Evolutionary conservation across 2,329 filamentous ascomycete genomes (phyloP), one percentile per base, ranked within the genome.

Genomic region (Botrytis byssoidea): DNA sequence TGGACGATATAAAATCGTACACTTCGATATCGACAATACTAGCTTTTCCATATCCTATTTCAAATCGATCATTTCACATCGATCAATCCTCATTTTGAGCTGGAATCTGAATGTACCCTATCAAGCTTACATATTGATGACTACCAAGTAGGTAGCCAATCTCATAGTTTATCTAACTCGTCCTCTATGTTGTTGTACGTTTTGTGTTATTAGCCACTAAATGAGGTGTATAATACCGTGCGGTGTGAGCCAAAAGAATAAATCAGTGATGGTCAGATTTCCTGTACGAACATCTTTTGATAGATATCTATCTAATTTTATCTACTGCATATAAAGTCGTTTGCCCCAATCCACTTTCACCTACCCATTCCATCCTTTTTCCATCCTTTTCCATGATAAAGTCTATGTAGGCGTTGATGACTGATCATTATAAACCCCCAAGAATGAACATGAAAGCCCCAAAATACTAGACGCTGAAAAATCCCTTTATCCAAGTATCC

Each of bases 381-480:
- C 25, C 66, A 7, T 42, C 25, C 35, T n/a, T 66, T 42, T 37
- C 37, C n/a, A 18, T 59, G 29, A 18, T 32, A 59, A 12, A 69
- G n/a, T 57, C 48, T 20, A 42, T 25, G n/a, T 37, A 69, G 37
- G 37, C 66, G n/a, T 69, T 32, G n/a, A 57, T 55, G 25, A 42
- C 40, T 69, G 48, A 57, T 57, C 66, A 69, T 69, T 37, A 57
- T 69, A 57, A 69, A 51, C 1, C 18, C 18, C 37, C 37, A n/a
- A 55, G 25, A n/a, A 57, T 42, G n/a, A 32, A 57, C 16, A 44
- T 57, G 51, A 69, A 57, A 69, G 40, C 20, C 25, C 51, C 51
- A 57, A 57, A 59, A 69, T 42, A 42, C 51, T 25, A 55, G 48
- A 51, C 66, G 18, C 20, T 32, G n/a, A 32, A 69, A 69, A 42